These are phyloP conservation scores for Picochlorum sp. DNA, from an alignment of 139 green algal species.

Conservation along the genomic window DNA sequence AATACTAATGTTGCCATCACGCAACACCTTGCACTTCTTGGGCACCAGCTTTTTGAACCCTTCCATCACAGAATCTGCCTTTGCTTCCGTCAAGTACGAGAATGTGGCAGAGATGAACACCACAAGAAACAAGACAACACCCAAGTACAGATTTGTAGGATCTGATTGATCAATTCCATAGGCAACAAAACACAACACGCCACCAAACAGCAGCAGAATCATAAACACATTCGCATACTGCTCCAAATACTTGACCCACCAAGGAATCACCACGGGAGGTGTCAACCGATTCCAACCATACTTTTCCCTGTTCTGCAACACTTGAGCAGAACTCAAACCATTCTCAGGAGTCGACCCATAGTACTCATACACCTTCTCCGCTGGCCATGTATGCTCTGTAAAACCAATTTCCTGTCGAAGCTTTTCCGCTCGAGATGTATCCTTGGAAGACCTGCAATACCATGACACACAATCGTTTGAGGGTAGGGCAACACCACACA, in stretches of 20 bases:
- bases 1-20: constrained; percentile 61
- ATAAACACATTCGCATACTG: constrained; percentile 57
- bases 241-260: constrained; percentile 53
- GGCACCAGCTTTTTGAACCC: constrained; percentile 67
- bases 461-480: background rate
- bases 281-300: constrained; percentile 59
- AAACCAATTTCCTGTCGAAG: constrained; percentile 31
- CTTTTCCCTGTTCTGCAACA: constrained; percentile 37
- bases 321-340: constrained; percentile 34
- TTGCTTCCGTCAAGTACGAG: constrained; percentile 59
- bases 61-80: constrained; percentile 64
- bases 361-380: constrained; percentile 41
- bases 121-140: constrained; percentile 50
- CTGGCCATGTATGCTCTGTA: constrained; percentile 31
- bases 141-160: constrained; percentile 63
- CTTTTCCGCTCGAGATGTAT: constrained; percentile 16
- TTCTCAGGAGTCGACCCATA: constrained; percentile 25
- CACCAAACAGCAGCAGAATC: constrained; percentile 42
- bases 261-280: constrained; percentile 42
- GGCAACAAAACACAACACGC: constrained; percentile 28
- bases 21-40: constrained; percentile 61
- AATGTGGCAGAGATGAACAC: constrained; percentile 49
- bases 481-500: background rate
- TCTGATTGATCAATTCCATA: constrained; percentile 57
- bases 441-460: constrained; percentile 2